Evolutionary conservation across 2,329 filamentous ascomycete species (phyloP).

Genomic region (Ascomycota sp.): DNA sequence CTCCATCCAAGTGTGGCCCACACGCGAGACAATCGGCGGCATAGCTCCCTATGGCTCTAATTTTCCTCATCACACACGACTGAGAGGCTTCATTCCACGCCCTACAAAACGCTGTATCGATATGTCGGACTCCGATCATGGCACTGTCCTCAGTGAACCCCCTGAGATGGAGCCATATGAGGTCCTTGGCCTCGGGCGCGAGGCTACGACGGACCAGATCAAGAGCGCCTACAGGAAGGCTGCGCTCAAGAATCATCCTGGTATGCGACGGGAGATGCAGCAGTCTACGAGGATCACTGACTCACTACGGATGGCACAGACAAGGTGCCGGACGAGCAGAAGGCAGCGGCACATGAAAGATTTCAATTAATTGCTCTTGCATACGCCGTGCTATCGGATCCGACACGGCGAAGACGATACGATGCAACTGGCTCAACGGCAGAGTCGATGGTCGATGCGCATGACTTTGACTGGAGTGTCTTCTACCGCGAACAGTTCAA

Average conservation of each 20-base stretch:
- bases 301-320: conserved; percentile 27
- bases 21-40: no score
- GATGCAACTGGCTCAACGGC: conserved; percentile 78
- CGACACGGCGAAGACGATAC: conserved; percentile 62
- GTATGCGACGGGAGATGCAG: conserved; percentile 23
- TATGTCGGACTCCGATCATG: conserved; percentile 32
- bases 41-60: no score
- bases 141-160: conserved; percentile 31
- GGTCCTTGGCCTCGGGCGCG: conserved; percentile 49
- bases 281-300: not conserved
- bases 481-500: conserved; percentile 77
- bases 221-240: conserved; percentile 83
- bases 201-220: conserved; percentile 58
- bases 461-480: conserved; percentile 75
- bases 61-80: no score
- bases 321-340: conserved; percentile 50
- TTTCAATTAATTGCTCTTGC: conserved; percentile 90
- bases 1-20: no score
- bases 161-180: conserved; percentile 59
- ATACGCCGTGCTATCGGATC: conserved; percentile 79
- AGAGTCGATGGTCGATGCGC: conserved; percentile 56
- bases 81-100: not conserved
- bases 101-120: conserved; percentile 2
- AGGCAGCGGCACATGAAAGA: conserved; percentile 51
- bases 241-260: conserved; percentile 71